These are phyloP conservation scores for Viola odorata DNA, from an alignment of 345 rosid species.

Conservation along the genomic window DNA sequence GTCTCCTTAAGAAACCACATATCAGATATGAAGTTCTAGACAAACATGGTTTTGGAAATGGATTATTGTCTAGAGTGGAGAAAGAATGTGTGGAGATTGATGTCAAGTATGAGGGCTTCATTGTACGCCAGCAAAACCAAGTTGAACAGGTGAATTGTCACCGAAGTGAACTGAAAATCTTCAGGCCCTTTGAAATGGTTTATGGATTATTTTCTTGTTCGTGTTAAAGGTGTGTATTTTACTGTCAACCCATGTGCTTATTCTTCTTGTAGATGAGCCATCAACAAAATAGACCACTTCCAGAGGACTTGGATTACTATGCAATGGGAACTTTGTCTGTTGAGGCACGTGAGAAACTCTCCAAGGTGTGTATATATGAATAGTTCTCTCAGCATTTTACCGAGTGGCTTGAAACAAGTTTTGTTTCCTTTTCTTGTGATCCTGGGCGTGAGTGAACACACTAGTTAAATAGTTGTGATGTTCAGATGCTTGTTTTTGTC, in stretches of 20 bases:
- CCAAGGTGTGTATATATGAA: slow-evolving; percentile 54
- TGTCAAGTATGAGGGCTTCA: slow-evolving; percentile 92
- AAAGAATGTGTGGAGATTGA: slow-evolving; percentile 89
- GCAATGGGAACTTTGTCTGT: slow-evolving; percentile 75
- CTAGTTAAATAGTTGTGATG: no score
- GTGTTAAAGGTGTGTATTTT: neutral
- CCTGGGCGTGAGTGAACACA: no score
- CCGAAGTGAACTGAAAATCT: neutral
- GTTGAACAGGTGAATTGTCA: slow-evolving; percentile 62
- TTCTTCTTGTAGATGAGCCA: slow-evolving; percentile 59
- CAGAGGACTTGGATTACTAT: slow-evolving; percentile 80
- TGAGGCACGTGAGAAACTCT: slow-evolving; percentile 92
- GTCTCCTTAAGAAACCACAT: slow-evolving; percentile 92
- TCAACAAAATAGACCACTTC: slow-evolving; percentile 79
- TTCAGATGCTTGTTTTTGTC: neutral
- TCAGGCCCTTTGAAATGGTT: neutral
- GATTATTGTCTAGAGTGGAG: slow-evolving; percentile 56
- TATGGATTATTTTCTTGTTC: neutral
- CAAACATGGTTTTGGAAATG: slow-evolving; percentile 79
- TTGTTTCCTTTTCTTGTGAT: no score
- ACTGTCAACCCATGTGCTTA: slow-evolving; percentile 6
- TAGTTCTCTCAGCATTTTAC: neutral
- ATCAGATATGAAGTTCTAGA: slow-evolving; percentile 65
- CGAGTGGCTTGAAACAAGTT: neutral
- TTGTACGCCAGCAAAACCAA: slow-evolving; percentile 71